Conservation (phyloP, 2,329 filamentous ascomycete species). For the Rutstroemia sp. region DNA sequence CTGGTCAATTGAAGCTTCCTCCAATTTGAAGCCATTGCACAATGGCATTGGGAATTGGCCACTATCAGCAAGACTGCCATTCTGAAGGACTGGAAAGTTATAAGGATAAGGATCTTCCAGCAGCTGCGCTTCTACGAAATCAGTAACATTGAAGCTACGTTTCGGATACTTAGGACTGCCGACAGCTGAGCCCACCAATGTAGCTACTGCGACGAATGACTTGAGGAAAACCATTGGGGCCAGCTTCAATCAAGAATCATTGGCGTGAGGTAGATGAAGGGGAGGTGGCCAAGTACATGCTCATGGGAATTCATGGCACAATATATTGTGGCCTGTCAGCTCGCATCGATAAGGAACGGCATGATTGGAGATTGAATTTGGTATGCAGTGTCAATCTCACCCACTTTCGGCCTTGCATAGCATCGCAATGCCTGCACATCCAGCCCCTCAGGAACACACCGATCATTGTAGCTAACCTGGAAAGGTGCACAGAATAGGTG, state of each 20-base stretch:
- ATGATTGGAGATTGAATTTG: neutral
- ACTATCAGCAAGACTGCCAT: slow-evolving; percentile 22
- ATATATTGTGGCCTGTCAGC: neutral
- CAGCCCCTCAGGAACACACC: neutral
- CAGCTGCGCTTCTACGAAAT: slow-evolving; percentile 28
- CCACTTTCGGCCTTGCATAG: neutral
- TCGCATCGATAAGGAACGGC: neutral
- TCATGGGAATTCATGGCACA: neutral
- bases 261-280: neutral
- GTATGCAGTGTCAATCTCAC: neutral
- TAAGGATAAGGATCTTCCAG: slow-evolving; percentile 29
- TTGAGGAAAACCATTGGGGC: slow-evolving; percentile 3
- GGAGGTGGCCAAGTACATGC: neutral
- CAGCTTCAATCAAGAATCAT: neutral
- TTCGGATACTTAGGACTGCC: slow-evolving; percentile 1
- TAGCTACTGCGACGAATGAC: neutral
- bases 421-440: neutral
- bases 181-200: neutral
- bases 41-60: slow-evolving; percentile 51
- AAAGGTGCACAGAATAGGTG: neutral
- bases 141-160: neutral
- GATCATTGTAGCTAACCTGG: neutral
- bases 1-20: slow-evolving; percentile 63
- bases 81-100: slow-evolving; percentile 33
- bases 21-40: slow-evolving; percentile 53